Base-by-base conservation (phyloP, 352 stramenopile species). In the Phytopythium delawarense region DNA sequence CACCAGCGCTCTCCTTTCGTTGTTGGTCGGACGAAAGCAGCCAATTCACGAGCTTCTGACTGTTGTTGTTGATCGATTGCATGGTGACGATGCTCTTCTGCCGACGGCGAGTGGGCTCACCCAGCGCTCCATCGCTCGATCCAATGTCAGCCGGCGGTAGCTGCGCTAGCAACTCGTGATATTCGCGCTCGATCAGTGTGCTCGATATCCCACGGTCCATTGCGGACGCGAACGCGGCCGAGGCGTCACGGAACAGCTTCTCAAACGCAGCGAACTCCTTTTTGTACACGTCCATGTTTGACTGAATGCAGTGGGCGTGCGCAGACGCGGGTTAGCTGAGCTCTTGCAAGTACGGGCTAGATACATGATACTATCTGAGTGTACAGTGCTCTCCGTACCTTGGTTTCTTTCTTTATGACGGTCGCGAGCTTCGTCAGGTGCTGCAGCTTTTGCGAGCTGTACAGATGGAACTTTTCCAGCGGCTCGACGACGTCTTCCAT, bases 1-100 rank as follows among this genome's bases (percentile, higher is more conserved):
- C 64, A 9, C 71, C 77, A n/a, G 87, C 34, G 42, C 81, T 88
- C 48, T 91, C 81, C 62, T 91, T 92, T 23, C 84, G 79, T 53
- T 89, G 73, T 18, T 79, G 76, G 1, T 92, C 84, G 0, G 76
- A 90, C 7, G 83, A 70, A 8, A 88, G 59, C 15, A 95, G 62
- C 86, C 86, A 95, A 21, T 80, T 91, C 4, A 92, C 84, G 18
- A 95, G 74, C 66, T 93, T 92, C 16, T 84, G 69, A 39, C 79
- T 79, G 63, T 82, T 88, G 45, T 79, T 84, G 63, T 87, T 87
- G 67, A 85, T 64, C 1, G 58, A 61, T 13, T 61, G 45, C 23
- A 34, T 21, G 2, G 12, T 7, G 11, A 35, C 21, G 46, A 53
- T 28, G 7, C 45, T 69, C 16, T 57, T 68, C 56, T 74, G 46